phyloP scores from a whole-genome alignment of 129 eudicot species.

The Erigeron canadensis region DNA sequence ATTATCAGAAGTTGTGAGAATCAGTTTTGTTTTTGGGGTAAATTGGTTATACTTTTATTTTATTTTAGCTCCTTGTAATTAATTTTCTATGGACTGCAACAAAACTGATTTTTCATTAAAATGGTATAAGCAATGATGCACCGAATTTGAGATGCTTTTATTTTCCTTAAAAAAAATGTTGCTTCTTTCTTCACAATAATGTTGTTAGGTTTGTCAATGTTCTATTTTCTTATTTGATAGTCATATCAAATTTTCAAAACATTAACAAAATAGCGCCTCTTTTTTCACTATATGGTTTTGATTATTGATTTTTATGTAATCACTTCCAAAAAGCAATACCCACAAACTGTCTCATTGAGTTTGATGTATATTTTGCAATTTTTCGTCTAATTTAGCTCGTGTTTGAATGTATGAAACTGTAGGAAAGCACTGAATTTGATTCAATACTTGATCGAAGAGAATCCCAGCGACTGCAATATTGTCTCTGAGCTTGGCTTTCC shows the following conservation, averaged over 20 bases:
- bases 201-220: too few species aligned
- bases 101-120: not conserved
- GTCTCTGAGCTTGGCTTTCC: slow-evolving; percentile 75
- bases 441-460: slow-evolving; percentile 65
- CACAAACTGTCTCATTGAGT: not conserved
- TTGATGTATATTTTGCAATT: not conserved
- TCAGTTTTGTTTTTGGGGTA: not conserved
- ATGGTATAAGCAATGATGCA: not conserved
- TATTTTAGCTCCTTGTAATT: not conserved
- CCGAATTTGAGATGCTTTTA: not conserved
- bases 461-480: slow-evolving; percentile 53
- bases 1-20: not conserved
- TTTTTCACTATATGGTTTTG: not conserved
- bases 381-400: not conserved
- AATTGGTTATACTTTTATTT: not conserved
- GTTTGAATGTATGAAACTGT: slow-evolving; percentile 17
- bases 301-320: not conserved
- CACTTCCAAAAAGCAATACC: not conserved
- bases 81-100: not conserved
- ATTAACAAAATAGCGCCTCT: too few species aligned
- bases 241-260: too few species aligned
- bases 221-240: too few species aligned
- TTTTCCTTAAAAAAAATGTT: too few species aligned
- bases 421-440: slow-evolving; percentile 91
- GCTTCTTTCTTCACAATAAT: too few species aligned